Base-by-base conservation (phyloP, 2,329 filamentous ascomycete species). In the Lecanoromycetidae sp. region DNA sequence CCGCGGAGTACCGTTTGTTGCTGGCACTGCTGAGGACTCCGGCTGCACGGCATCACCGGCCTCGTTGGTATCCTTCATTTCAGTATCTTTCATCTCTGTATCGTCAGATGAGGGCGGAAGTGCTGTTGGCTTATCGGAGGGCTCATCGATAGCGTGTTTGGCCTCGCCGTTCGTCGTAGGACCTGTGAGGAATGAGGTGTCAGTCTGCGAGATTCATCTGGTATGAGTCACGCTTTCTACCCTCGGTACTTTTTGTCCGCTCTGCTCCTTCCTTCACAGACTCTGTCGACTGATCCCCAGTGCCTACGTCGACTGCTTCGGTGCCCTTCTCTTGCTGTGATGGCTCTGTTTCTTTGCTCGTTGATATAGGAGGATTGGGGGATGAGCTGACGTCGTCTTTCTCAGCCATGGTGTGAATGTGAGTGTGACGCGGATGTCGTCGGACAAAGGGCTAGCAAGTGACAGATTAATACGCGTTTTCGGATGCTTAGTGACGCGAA, bases 1-100 rank as follows among this genome's bases (percentile, higher is more conserved):
- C 29, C 67, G 64, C 48, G 74, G 66, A 39, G 67, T 71, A 54
- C 71, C 72, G 57, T 75, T 74, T 49, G 66, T 58, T n/a, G 66
- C 58, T 19, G 61, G 60, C 48, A 61, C 57, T 38, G 63, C 59
- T 56, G 57, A 54, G 50, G 58, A 58, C 26, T 61, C 57, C 15
- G 56, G 51, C 27, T 47, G 55, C 40, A 54, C 55, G 22, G 53
- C 51, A 5, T 57, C 54, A n/a, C 57, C 55, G 37, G 58, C 30
- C 29, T 55, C 51, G 7, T 49, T 29, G 3, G 42, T 40, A 27
- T 55, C 56, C 29, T 56, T 54, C 51, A 54, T 57, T 34, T 54
- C 51, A 4, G 41, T 45, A 43, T 56, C 57, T 42, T 52, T 49
- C 29, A 46, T 30, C 4, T 49, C 39, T 17, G n/a, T n/a, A n/a